A percentile compares a stretch with the other conserved stretches of the same genome.
These are phyloP conservation scores for Coemansia sp. DNA, from an alignment of 192 early-diverging fungal genomes.

Conservation along the genomic window DNA sequence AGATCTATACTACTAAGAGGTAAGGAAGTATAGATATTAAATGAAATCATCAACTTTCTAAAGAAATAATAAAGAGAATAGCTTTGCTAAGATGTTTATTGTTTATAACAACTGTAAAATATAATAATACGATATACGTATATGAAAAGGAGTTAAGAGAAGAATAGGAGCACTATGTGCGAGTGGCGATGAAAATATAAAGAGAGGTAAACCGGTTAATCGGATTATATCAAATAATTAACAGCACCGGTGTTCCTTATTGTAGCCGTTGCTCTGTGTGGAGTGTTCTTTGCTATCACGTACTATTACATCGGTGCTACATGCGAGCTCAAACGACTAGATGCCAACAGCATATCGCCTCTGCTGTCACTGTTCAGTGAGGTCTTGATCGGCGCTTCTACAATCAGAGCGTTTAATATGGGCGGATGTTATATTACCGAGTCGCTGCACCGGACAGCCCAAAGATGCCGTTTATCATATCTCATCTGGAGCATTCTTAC, in stretches of 20 bases:
- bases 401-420: constrained; percentile 79
- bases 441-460: constrained; percentile 61
- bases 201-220: too few relatives aligned
- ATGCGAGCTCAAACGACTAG: constrained; percentile 85
- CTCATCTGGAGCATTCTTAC: constrained; percentile 76
- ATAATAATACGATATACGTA: too few relatives aligned
- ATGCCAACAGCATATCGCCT: constrained; percentile 72
- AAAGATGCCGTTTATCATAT: constrained; percentile 81
- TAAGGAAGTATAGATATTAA: too few relatives aligned
- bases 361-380: constrained; percentile 81
- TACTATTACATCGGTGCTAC: constrained; percentile 71
- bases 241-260: constrained; percentile 74
- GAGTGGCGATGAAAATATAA: too few relatives aligned
- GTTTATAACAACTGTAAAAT: too few relatives aligned
- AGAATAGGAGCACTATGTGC: too few relatives aligned
- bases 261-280: constrained; percentile 59
- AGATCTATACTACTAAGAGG: too few relatives aligned
- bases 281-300: constrained; percentile 64
- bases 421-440: constrained; percentile 66
- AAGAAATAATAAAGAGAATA: too few relatives aligned
- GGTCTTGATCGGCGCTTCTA: constrained; percentile 70
- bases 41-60: too few relatives aligned
- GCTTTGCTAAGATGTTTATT: too few relatives aligned
- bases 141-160: too few relatives aligned
- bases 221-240: too few relatives aligned